Conservation (phyloP, 805 yeast genomes). For the Dipodascus albidus region DNA sequence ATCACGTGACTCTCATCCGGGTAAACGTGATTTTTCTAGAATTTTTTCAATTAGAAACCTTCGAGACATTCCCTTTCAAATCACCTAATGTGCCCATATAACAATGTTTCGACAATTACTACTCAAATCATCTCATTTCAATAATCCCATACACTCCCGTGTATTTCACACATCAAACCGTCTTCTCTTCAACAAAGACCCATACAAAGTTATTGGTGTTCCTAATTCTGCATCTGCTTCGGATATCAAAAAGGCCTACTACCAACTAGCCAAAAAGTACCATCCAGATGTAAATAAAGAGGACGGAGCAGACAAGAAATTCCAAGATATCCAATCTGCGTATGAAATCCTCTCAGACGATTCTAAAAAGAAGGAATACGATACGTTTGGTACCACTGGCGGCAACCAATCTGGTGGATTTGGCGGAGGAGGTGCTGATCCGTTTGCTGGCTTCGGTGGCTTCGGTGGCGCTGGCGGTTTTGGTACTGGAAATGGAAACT, state of each 20-base stretch:
- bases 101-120: neutral
- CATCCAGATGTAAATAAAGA: slow-evolving; percentile 98
- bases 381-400: slow-evolving; percentile 83
- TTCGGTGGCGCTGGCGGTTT: slow-evolving; percentile 34
- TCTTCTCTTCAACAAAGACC: slow-evolving; percentile 39
- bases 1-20: neutral
- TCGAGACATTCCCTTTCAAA: neutral
- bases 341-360: slow-evolving; percentile 86
- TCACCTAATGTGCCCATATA: neutral
- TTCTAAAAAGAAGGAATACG: slow-evolving; percentile 76
- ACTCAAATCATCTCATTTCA: neutral
- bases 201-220: slow-evolving; percentile 77
- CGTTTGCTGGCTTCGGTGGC: slow-evolving; percentile 35
- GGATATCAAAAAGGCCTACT: slow-evolving; percentile 93
- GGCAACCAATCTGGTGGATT: slow-evolving; percentile 49
- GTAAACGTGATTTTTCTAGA: neutral
- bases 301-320: slow-evolving; percentile 72
- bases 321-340: slow-evolving; percentile 89
- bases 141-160: neutral
- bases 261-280: slow-evolving; percentile 81
- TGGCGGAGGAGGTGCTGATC: slow-evolving; percentile 44
- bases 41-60: neutral
- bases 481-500: slow-evolving; percentile 27
- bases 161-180: slow-evolving; percentile 6
- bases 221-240: slow-evolving; percentile 54